Conservation (phyloP, 768 basidiomycete species). For the Hygrocybe punicea region DNA sequence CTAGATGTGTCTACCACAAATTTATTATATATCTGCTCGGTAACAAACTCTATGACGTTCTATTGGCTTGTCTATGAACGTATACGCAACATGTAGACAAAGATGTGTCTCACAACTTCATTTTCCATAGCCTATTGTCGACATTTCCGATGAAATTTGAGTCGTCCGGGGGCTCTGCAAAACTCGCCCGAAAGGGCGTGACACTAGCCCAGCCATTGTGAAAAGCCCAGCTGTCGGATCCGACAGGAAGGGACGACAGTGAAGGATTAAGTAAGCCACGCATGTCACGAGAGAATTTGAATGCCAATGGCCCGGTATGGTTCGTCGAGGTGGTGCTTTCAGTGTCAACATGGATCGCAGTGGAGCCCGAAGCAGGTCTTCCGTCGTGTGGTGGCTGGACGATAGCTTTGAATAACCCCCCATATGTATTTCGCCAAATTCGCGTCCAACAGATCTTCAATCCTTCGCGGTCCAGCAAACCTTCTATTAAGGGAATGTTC, state of each 20-base stretch:
- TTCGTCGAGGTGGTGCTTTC: slow-evolving; percentile 10
- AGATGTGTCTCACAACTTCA: slow-evolving; percentile 39
- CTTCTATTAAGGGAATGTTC: slow-evolving; percentile 81
- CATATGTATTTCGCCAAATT: slow-evolving; percentile 85
- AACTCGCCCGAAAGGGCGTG: slow-evolving; percentile 72
- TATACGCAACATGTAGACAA: no score
- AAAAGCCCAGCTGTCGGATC: slow-evolving; percentile 82
- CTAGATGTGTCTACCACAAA: not conserved
- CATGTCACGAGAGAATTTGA: slow-evolving; percentile 74
- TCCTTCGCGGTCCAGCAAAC: slow-evolving; percentile 54
- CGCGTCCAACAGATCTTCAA: slow-evolving; percentile 74
- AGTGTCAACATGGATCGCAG: slow-evolving; percentile 2
- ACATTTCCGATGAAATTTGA: slow-evolving; percentile 18
- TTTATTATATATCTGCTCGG: not conserved
- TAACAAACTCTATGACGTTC: not conserved
- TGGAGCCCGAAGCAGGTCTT: slow-evolving; percentile 42
- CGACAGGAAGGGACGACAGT: slow-evolving; percentile 58
- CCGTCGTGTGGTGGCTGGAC: slow-evolving; percentile 26
- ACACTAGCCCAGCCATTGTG: slow-evolving; percentile 67
- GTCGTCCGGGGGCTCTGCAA: slow-evolving; percentile 55
- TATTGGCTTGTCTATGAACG: slow-evolving; percentile 27
- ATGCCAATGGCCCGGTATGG: slow-evolving; percentile 46
- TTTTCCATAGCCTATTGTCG: slow-evolving; percentile 50
- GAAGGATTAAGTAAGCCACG: slow-evolving; percentile 61
- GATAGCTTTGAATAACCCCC: slow-evolving; percentile 66